Percentiles rank a stretch among this genome's conserved stretches.
Evolutionary conservation across 2,329 filamentous ascomycete species (phyloP).

Genomic region (Hymenoscyphus occultus): DNA sequence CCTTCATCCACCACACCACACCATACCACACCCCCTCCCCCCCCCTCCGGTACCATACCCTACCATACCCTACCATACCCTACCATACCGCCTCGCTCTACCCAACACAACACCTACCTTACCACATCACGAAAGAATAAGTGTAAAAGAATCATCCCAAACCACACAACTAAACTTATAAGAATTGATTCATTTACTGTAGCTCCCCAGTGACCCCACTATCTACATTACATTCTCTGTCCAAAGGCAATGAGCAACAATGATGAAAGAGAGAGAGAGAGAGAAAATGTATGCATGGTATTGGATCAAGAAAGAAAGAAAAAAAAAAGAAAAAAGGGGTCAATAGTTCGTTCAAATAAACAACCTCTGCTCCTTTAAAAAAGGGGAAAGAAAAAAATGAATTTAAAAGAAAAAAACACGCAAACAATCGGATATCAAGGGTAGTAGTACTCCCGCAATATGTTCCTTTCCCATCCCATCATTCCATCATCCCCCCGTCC

Average conservation of each 20-base stretch:
- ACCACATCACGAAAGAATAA: background rate
- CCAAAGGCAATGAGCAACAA: too few species aligned
- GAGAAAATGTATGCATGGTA: constrained; percentile 12
- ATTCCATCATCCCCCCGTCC: background rate
- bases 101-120: too few species aligned
- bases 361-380: background rate
- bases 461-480: constrained; percentile 1
- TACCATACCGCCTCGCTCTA: too few species aligned
- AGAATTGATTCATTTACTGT: too few species aligned
- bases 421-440: constrained; percentile 13
- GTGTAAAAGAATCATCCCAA: background rate
- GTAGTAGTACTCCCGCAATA: constrained; percentile 5
- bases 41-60: too few species aligned
- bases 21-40: background rate
- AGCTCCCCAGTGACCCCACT: too few species aligned
- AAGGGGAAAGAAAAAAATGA: background rate
- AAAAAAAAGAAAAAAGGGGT: background rate
- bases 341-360: background rate
- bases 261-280: background rate
- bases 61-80: too few species aligned
- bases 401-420: background rate
- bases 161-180: background rate
- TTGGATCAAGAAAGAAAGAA: constrained; percentile 4
- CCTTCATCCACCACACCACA: too few species aligned
- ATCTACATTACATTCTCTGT: too few species aligned